phyloP scores from a whole-genome alignment of 2,329 filamentous ascomycete species.

The Stemphylium beticola region DNA sequence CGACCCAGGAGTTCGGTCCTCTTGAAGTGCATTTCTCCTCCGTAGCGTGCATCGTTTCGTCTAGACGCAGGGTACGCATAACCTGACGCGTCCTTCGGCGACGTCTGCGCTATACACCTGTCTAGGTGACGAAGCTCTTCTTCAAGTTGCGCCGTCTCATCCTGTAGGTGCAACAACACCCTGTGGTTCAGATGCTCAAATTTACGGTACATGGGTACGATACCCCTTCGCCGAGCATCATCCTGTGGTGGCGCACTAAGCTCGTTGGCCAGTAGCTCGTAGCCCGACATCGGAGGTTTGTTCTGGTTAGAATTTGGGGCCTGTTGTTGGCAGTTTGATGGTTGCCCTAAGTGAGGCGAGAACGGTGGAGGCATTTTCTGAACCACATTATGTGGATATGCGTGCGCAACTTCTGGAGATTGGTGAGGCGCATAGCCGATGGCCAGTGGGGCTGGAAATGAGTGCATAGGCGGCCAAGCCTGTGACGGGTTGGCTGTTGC shows the following conservation, averaged over 20 bases:
- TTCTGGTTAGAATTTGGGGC: conserved; percentile 28
- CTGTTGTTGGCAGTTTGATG: conserved; percentile 36
- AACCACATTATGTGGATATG: conserved; percentile 23
- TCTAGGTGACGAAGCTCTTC: conserved; percentile 77
- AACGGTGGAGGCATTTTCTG: conserved; percentile 26
- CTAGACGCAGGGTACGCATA: conserved; percentile 62
- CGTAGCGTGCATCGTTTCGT: conserved; percentile 61
- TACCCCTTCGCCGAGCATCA: conserved; percentile 12
- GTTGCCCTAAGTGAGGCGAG: conserved; percentile 30
- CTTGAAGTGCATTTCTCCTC: conserved; percentile 64
- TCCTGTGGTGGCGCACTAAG: conserved; percentile 35
- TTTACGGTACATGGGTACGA: conserved; percentile 75
- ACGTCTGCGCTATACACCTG: conserved; percentile 57
- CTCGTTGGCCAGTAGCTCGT: conserved; percentile 48
- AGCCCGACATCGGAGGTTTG: conserved; percentile 43
- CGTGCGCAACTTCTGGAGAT: conserved; percentile 28
- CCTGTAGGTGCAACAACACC: conserved; percentile 80
- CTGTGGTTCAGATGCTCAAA: conserved; percentile 85
- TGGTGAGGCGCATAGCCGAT: conserved; percentile 35
- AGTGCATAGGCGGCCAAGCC: conserved; percentile 30
- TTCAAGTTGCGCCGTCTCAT: conserved; percentile 82
- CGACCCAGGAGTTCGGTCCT: conserved; percentile 66
- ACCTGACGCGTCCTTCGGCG: conserved; percentile 35
- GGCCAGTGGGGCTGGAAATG: conserved; percentile 32
- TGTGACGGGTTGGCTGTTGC: conserved; percentile 26